Conservation (phyloP, 2,329 filamentous ascomycete species). For the Fusarium citri region DNA sequence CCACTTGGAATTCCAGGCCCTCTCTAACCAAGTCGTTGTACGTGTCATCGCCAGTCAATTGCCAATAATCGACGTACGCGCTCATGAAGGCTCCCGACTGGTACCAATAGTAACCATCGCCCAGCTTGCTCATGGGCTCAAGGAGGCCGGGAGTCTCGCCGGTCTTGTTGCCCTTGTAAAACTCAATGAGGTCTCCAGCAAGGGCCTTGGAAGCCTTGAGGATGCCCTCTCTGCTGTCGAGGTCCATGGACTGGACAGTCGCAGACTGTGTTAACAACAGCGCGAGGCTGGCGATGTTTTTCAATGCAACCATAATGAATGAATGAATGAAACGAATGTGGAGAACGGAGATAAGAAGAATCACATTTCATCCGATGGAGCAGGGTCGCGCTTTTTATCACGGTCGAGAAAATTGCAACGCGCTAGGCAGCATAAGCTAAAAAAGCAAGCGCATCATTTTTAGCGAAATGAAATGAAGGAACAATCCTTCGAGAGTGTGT, state of each 20-base stretch:
- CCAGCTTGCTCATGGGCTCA: conserved; percentile 39
- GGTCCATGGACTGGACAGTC: conserved; percentile 17
- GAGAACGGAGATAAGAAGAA: not conserved
- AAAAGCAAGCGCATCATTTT: not conserved
- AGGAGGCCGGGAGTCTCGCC: conserved; percentile 66
- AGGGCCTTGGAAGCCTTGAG: conserved; percentile 49
- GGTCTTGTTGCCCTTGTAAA: conserved; percentile 62
- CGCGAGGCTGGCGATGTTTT: not conserved
- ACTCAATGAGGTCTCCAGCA: conserved; percentile 62
- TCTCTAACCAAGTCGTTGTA: conserved; percentile 70
- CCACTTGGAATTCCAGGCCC: conserved; percentile 68
- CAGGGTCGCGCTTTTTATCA: conserved; percentile 1
- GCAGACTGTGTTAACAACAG: conserved; percentile 5
- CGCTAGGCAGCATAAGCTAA: not conserved
- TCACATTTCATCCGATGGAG: not conserved
- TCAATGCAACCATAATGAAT: conserved; percentile 1
- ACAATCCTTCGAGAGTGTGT: conserved; percentile 11
- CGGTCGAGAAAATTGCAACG: not conserved
- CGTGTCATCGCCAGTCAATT: conserved; percentile 71
- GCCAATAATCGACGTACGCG: conserved; percentile 76
- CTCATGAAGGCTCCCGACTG: conserved; percentile 76
- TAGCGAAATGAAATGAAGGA: conserved; percentile 16
- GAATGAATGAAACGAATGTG: not conserved
- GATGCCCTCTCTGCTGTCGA: conserved; percentile 17
- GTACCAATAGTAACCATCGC: conserved; percentile 75